phyloP scores from a whole-genome alignment of 75 land plant species.

The Picea glauca region DNA sequence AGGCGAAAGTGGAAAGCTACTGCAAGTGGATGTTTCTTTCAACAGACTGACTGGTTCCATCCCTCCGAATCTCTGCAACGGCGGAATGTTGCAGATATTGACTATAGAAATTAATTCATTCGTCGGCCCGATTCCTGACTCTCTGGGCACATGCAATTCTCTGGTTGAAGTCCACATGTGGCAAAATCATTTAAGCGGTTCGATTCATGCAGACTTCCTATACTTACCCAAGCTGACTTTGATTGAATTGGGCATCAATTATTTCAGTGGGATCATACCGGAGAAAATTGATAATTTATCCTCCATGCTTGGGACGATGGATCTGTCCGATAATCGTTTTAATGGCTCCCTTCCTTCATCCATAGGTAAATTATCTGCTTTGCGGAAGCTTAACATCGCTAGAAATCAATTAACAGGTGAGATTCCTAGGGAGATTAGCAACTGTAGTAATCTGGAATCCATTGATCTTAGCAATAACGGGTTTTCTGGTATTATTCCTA shows the following conservation, averaged over 20 bases:
- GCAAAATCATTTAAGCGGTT: conserved; percentile 60
- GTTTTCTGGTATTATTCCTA: conserved; percentile 29
- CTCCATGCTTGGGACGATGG: conserved; percentile 6
- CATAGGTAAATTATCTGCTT: conserved; percentile 16
- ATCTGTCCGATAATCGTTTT: conserved; percentile 25
- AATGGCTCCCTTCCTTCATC: conserved; percentile 17
- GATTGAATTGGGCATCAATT: too few relatives aligned
- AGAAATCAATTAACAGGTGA: conserved; percentile 23
- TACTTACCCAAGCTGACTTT: too few relatives aligned
- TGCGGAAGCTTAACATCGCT: conserved; percentile 14
- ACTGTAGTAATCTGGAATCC: conserved; percentile 18
- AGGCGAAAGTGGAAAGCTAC: background rate
- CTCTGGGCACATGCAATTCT: conserved; percentile 53
- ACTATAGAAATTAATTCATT: conserved; percentile 61
- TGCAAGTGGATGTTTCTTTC: background rate
- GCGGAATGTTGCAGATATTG: conserved; percentile 52
- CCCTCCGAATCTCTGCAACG: conserved; percentile 35
- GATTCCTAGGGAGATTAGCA: conserved; percentile 24
- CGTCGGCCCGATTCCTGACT: conserved; percentile 64
- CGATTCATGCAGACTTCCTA: conserved; percentile 31
- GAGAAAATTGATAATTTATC: too few relatives aligned
- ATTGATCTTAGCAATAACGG: conserved; percentile 28
- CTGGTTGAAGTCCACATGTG: conserved; percentile 65
- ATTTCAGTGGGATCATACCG: too few relatives aligned
- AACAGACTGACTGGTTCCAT: conserved; percentile 4